Conservation (phyloP, 805 yeast species). For the Candida khao-thaluensis region DNA sequence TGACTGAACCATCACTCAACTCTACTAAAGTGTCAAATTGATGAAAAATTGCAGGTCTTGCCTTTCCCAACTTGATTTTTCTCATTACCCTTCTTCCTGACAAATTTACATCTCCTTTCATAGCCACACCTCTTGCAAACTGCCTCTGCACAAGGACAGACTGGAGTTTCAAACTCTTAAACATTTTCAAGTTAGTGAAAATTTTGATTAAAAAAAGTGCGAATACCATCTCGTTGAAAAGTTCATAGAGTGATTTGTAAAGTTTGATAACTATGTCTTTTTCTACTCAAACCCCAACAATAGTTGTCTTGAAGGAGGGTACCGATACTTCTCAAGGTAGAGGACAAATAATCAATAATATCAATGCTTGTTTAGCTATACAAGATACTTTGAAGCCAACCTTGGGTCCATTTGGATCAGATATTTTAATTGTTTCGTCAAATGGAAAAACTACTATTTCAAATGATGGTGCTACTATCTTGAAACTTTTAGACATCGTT, state of each 20-base stretch:
- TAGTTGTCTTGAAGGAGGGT: slow-evolving; percentile 96
- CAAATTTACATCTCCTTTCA: slow-evolving; percentile 41
- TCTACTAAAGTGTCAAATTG: slow-evolving; percentile 89
- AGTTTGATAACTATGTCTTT: slow-evolving; percentile 59
- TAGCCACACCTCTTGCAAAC: slow-evolving; percentile 17
- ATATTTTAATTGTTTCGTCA: slow-evolving; percentile 81
- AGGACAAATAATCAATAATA: slow-evolving; percentile 92
- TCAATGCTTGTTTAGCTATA: slow-evolving; percentile 95
- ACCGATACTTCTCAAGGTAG: slow-evolving; percentile 96
- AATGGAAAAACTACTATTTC: slow-evolving; percentile 91
- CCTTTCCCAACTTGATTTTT: slow-evolving; percentile 74
- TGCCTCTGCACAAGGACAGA: background rate
- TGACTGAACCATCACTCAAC: slow-evolving; percentile 90
- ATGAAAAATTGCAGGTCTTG: slow-evolving; percentile 90
- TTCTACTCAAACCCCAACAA: slow-evolving; percentile 95
- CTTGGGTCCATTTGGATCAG: slow-evolving; percentile 96
- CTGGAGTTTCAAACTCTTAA: slow-evolving; percentile 1
- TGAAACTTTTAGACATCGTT: slow-evolving; percentile 87
- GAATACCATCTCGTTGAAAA: slow-evolving; percentile 13
- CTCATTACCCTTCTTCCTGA: slow-evolving; percentile 59
- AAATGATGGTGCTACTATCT: slow-evolving; percentile 96
- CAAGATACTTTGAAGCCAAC: slow-evolving; percentile 95
- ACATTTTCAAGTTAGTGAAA: slow-evolving; percentile 9
- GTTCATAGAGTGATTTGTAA: slow-evolving; percentile 1
- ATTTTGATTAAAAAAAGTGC: slow-evolving; percentile 11